phyloP scores from a whole-genome alignment of 176 grass and related monocot species.

The Avena sativa region DNA sequence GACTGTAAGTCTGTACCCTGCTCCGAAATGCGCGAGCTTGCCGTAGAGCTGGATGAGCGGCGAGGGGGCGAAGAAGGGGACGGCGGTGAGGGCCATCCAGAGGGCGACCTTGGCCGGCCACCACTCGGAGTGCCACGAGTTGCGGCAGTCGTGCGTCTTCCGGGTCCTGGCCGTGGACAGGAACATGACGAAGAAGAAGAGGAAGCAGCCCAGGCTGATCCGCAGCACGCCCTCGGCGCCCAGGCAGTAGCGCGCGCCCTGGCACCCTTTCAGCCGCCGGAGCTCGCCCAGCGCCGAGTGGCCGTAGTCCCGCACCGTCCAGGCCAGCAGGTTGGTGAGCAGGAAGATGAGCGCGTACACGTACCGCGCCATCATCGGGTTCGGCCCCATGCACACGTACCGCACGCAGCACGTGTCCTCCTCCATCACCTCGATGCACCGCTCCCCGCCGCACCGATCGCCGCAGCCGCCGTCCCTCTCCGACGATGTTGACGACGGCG shows the following conservation, averaged over 20 bases:
- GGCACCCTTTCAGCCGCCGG: conserved; percentile 57
- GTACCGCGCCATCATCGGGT: conserved; percentile 82
- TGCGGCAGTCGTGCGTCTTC: conserved; percentile 73
- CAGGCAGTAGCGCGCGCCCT: conserved; percentile 67
- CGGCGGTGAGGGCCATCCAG: conserved; percentile 75
- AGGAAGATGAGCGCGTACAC: conserved; percentile 93
- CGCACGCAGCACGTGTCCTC: conserved; percentile 70
- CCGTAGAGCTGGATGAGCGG: conserved; percentile 88
- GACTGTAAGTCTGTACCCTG: conserved; percentile 60
- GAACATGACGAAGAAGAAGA: conserved; percentile 99
- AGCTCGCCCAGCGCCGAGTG: conserved; percentile 69
- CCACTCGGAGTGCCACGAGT: conserved; percentile 98
- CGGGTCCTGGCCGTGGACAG: conserved; percentile 67
- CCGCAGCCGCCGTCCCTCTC: background rate
- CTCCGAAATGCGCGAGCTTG: conserved; percentile 88
- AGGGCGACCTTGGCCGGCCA: conserved; percentile 86
- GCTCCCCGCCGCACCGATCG: background rate
- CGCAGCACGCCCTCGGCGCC: conserved; percentile 91
- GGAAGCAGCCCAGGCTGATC: conserved; percentile 90
- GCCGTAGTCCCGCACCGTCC: conserved; percentile 94
- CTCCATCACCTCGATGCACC: conserved; percentile 53
- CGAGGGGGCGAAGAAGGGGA: conserved; percentile 84
- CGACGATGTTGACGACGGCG: background rate
- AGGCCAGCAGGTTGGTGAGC: conserved; percentile 80
- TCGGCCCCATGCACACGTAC: conserved; percentile 56